Percentiles rank a stretch among this genome's conserved stretches.
Conservation (phyloP, 176 grass and related monocot genomes). For the Dendrocalamus sinicus region DNA sequence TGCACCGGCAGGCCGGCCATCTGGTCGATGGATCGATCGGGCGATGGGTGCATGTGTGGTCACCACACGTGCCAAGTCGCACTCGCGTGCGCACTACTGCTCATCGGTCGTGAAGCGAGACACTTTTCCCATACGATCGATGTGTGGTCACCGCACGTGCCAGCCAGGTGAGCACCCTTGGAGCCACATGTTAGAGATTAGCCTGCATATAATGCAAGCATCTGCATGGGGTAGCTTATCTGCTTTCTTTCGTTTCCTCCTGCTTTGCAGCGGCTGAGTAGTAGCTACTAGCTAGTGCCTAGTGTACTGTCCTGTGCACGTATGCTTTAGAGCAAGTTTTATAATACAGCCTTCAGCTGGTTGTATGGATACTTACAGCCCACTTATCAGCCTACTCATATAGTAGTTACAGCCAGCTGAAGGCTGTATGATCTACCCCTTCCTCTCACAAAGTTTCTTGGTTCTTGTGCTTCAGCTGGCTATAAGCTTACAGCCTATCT, state of each 20-base stretch:
- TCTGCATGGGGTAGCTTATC: background rate
- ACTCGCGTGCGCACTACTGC: background rate
- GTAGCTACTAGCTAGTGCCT: too few relatives aligned
- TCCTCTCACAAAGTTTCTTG: too few relatives aligned
- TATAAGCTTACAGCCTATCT: too few relatives aligned
- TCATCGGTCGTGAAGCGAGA: background rate
- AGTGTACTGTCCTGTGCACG: slow-evolving; percentile 16
- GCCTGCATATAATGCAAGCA: background rate
- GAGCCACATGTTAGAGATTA: background rate
- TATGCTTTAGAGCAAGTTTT: too few relatives aligned
- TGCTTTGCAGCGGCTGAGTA: background rate
- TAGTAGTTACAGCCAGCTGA: too few relatives aligned
- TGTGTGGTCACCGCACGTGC: background rate
- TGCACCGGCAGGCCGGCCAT: background rate
- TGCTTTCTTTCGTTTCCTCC: too few relatives aligned
- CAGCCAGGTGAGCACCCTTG: background rate
- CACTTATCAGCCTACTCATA: too few relatives aligned
- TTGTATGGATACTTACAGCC: too few relatives aligned
- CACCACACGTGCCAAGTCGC: background rate
- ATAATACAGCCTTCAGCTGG: too few relatives aligned
- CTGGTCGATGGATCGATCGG: background rate
- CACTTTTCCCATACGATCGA: background rate
- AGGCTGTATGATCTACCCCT: too few relatives aligned
- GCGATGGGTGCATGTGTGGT: background rate
- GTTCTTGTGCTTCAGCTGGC: too few relatives aligned